Evolutionary conservation across 306 rosid genomes (phyloP).

Genomic region (Arachis stenosperma): DNA sequence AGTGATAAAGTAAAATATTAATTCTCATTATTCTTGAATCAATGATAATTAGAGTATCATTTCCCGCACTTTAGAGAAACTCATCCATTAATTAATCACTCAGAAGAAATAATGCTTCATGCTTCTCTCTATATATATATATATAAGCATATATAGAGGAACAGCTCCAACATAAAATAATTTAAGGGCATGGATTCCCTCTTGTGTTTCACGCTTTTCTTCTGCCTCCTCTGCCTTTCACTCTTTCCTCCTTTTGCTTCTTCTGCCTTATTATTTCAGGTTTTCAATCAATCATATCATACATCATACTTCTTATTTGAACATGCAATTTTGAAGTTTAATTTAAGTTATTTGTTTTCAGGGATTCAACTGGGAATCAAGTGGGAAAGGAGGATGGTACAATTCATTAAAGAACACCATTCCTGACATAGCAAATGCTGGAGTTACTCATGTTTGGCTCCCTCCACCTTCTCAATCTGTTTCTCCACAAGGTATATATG

Average conservation of each 20-base stretch:
- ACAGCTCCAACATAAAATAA: conserved; percentile 26
- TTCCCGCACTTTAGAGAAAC: no score
- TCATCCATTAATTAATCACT: neutral
- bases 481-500: conserved; percentile 48
- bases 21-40: no score
- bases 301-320: no score
- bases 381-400: conserved; percentile 76
- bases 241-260: conserved; percentile 49
- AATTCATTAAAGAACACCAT: conserved; percentile 58
- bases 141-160: conserved; percentile 30
- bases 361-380: conserved; percentile 94
- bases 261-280: conserved; percentile 73
- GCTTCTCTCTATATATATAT: neutral
- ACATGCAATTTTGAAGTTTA: neutral
- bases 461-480: conserved; percentile 84
- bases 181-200: conserved; percentile 43
- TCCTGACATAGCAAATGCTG: conserved; percentile 61
- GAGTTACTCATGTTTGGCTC: conserved; percentile 88
- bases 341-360: conserved; percentile 1
- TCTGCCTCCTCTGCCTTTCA: conserved; percentile 40
- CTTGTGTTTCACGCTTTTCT: conserved; percentile 32
- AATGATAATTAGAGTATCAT: no score
- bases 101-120: neutral
- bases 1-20: no score
- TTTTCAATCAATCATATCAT: conserved; percentile 23